phyloP scores from a whole-genome alignment of 148 eudicot genomes.

The Agrostemma githago region DNA sequence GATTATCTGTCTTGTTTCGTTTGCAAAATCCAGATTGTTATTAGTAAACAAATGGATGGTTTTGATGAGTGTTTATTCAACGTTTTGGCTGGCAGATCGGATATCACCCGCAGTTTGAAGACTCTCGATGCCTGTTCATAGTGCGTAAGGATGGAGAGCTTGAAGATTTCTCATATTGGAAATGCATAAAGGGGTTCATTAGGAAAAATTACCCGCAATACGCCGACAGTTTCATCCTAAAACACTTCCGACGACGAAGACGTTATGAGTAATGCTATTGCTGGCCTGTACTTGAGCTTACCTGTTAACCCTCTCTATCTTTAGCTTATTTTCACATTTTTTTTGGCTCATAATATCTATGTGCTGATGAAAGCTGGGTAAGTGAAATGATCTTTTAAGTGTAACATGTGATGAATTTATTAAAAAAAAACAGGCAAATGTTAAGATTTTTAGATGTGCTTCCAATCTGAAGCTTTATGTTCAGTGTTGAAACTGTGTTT shows the following conservation, averaged over 20 bases:
- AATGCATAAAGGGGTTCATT: slow-evolving; percentile 79
- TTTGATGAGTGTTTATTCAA: background rate
- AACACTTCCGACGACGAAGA: slow-evolving; percentile 67
- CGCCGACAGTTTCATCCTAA: slow-evolving; percentile 78
- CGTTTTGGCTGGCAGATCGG: slow-evolving; percentile 53
- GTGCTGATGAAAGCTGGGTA: background rate
- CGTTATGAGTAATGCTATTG: slow-evolving; percentile 50
- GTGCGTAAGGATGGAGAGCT: slow-evolving; percentile 75
- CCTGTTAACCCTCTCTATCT: background rate
- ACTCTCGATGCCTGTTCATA: slow-evolving; percentile 81
- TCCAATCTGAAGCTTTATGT: background rate
- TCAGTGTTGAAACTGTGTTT: background rate
- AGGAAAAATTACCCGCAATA: slow-evolving; percentile 69
- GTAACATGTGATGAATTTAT: background rate
- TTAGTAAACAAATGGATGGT: background rate
- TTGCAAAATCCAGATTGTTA: background rate
- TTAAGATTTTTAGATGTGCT: background rate
- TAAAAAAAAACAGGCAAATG: background rate
- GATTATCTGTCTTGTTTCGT: background rate
- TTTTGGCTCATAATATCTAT: background rate
- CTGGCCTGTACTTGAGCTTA: slow-evolving; percentile 14
- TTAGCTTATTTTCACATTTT: slow-evolving; percentile 4
- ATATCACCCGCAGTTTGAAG: slow-evolving; percentile 72
- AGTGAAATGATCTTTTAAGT: background rate
- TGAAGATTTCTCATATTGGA: slow-evolving; percentile 88